These are phyloP conservation scores for Boletellus emodensis DNA, from an alignment of 768 basidiomycete species.

Conservation along the genomic window DNA sequence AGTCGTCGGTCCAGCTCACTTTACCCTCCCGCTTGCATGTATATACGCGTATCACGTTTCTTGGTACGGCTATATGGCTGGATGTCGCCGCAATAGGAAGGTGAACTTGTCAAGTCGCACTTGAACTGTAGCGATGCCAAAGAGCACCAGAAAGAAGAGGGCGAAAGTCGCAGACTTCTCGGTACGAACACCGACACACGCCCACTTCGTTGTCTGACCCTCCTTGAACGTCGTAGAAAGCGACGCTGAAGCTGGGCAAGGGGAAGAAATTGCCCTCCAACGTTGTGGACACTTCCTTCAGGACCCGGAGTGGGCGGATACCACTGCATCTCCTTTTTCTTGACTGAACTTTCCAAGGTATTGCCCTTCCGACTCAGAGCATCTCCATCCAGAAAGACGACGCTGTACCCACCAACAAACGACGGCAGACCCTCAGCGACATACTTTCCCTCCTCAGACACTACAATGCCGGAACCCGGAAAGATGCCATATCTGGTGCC, in stretches of 20 bases:
- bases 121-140: slow-evolving; percentile 57
- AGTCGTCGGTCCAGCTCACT: background rate
- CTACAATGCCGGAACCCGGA: slow-evolving; percentile 72
- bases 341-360: slow-evolving; percentile 50
- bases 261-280: slow-evolving; percentile 80
- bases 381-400: slow-evolving; percentile 56
- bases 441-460: slow-evolving; percentile 78
- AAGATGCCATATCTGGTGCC: slow-evolving; percentile 72
- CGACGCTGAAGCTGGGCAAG: slow-evolving; percentile 94
- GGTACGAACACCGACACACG: slow-evolving; percentile 36
- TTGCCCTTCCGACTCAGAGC: slow-evolving; percentile 83
- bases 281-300: slow-evolving; percentile 94
- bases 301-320: slow-evolving; percentile 72
- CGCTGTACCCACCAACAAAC: slow-evolving; percentile 64
- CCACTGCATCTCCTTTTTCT: background rate
- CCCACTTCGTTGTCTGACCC: slow-evolving; percentile 1
- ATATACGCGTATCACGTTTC: background rate
- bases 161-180: slow-evolving; percentile 87
- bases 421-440: slow-evolving; percentile 73
- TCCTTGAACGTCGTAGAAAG: slow-evolving; percentile 57
- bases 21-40: slow-evolving; percentile 2
- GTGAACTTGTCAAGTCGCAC: too few species aligned
- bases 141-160: slow-evolving; percentile 81
- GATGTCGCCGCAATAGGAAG: slow-evolving; percentile 9
- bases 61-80: background rate